These are phyloP conservation scores for Leishmania tarentolae DNA, from an alignment of 208 protist genomes.

Conservation along the genomic window DNA sequence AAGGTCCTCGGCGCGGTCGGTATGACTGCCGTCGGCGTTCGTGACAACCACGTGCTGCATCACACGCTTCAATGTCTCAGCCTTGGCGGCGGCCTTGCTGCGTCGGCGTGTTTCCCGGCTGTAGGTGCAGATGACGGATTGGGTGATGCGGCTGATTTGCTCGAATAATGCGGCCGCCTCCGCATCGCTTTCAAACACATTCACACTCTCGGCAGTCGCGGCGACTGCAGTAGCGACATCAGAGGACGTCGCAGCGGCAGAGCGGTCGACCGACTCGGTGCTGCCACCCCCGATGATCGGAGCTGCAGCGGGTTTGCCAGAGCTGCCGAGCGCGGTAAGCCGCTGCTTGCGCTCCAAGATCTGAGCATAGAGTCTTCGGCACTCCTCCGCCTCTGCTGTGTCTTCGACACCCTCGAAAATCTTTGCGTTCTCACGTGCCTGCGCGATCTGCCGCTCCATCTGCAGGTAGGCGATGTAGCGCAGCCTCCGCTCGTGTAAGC, in stretches of 20 bases:
- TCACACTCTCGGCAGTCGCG: conserved; percentile 8
- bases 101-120: conserved; percentile 20
- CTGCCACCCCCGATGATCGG: neutral
- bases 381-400: conserved; percentile 55
- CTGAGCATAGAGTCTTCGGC: conserved; percentile 50
- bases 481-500: conserved; percentile 76
- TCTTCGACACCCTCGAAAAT: conserved; percentile 67
- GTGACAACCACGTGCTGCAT: conserved; percentile 26
- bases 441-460: conserved; percentile 82
- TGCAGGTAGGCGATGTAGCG: conserved; percentile 84
- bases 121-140: conserved; percentile 33
- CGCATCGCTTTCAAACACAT: conserved; percentile 60
- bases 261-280: neutral
- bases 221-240: neutral
- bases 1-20: conserved; percentile 32
- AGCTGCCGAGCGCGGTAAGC: neutral
- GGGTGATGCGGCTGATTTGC: conserved; percentile 58
- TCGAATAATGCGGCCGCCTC: conserved; percentile 70
- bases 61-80: conserved; percentile 26
- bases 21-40: conserved; percentile 20
- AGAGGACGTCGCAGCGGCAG: neutral
- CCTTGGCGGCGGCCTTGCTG: conserved; percentile 41
- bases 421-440: conserved; percentile 70
- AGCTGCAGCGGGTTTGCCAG: neutral
- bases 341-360: conserved; percentile 42